Evolutionary conservation across 1,284 basidiomycete genomes (phyloP), one percentile per base, ranked within the genome.

Genomic region (Heliocybe sulcata): DNA sequence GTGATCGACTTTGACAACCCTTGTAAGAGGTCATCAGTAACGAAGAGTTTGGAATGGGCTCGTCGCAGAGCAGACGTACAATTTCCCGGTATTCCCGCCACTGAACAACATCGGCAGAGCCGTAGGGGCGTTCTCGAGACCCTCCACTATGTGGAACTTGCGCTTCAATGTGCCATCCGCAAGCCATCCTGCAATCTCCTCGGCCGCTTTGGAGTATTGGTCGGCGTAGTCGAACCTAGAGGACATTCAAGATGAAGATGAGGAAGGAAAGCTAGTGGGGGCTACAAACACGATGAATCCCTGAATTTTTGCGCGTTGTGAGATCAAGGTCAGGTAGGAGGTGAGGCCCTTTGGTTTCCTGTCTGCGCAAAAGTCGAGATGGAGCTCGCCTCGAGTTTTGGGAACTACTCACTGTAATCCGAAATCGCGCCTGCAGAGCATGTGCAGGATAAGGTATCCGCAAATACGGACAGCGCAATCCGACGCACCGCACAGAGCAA

Each of bases 81-180:
- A 69, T 72, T 95, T 94, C 31, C 92, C 92, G 0, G 78, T 85
- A 65, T 94, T 94, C 27, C 79, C 83, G n/a, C 92, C 92, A 1
- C 69, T 80, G 70, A 85, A 94, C 29, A 95, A 73, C 69, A 90
- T 71, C 10, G 77, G 77, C 55, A 94, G 68, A 2, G 86, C 81
- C 12, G 75, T 71, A 0, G 89, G 85, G 26, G 87, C 88, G 54
- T 84, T 80, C 57, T 87, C 81, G 29, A 94, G 70, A 0, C 89
- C 90, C 55, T 89, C 76, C 1, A 89, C 79, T 45, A 93, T 72
- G 62, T 92, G 87, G 71, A 92, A 94, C 60, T 87, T 86, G 50
- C 89, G 80, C 66, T 92, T 88, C 59, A 97, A 72, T 54, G 85
- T 80, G n/a, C 92, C 92, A 54, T 82, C 80, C 33, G 69, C 67